phyloP scores from a whole-genome alignment of 2,329 filamentous ascomycete genomes.

The Colletotrichum sp. region DNA sequence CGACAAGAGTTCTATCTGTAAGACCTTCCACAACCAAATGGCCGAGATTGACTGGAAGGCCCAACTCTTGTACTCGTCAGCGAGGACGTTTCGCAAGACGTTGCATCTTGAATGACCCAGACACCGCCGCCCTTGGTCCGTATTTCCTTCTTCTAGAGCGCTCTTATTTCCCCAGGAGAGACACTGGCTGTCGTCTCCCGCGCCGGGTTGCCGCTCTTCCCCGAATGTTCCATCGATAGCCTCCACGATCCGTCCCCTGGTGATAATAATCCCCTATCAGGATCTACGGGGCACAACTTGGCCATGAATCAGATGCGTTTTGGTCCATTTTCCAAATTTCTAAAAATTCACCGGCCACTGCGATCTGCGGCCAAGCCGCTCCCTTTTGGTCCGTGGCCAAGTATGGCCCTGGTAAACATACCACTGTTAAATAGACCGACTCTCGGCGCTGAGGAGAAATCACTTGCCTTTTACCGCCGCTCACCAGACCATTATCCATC shows the following conservation, averaged over 20 bases:
- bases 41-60: not conserved
- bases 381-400: not conserved
- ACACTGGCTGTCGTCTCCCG: not conserved
- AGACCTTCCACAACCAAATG: slow-evolving; percentile 3
- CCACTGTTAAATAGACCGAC: slow-evolving; percentile 15
- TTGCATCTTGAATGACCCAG: not conserved
- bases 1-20: not conserved
- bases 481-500: slow-evolving; percentile 16
- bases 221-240: not conserved
- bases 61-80: not conserved
- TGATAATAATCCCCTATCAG: not conserved
- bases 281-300: slow-evolving; percentile 6
- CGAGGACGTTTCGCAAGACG: not conserved
- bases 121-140: not conserved
- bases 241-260: not conserved
- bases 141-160: not conserved
- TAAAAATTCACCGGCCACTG: not conserved
- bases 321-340: not conserved
- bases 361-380: slow-evolving; percentile 12
- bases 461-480: not conserved
- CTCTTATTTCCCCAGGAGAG: not conserved
- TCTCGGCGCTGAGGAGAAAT: slow-evolving; percentile 1
- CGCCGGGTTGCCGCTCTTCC: not conserved
- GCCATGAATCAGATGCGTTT: slow-evolving; percentile 12
- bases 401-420: not conserved